These are phyloP conservation scores for Henningerozyma blattae DNA, from an alignment of 805 yeast species.

Conservation along the genomic window DNA sequence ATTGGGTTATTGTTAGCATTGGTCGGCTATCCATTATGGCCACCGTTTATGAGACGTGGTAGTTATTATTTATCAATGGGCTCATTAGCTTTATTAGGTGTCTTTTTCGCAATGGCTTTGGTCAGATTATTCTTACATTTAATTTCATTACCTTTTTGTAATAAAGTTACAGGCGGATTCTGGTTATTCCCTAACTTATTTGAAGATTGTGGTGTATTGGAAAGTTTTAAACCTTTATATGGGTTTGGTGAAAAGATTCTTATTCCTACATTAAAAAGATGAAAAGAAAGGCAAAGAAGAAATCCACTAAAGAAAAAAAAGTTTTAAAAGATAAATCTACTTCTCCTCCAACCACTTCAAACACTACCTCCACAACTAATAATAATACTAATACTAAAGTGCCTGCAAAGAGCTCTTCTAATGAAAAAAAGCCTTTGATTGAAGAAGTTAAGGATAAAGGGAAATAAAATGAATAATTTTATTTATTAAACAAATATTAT, in stretches of 20 bases:
- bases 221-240: slow-evolving; percentile 82
- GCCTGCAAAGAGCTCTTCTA: too few species aligned
- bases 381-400: not conserved
- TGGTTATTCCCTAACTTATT: slow-evolving; percentile 96
- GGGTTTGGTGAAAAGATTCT: slow-evolving; percentile 53
- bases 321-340: not conserved
- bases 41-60: slow-evolving; percentile 72
- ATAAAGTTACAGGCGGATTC: slow-evolving; percentile 50
- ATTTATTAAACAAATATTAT: too few species aligned
- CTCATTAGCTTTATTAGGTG: slow-evolving; percentile 56
- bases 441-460: not conserved
- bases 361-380: too few species aligned
- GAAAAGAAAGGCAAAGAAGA: slow-evolving; percentile 21
- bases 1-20: slow-evolving; percentile 56
- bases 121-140: slow-evolving; percentile 60
- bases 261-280: slow-evolving; percentile 22
- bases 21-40: slow-evolving; percentile 90
- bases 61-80: slow-evolving; percentile 85
- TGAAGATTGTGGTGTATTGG: slow-evolving; percentile 89
- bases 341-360: too few species aligned
- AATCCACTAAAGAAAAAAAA: not conserved
- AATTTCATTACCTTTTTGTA: slow-evolving; percentile 21
- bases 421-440: not conserved
- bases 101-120: slow-evolving; percentile 68
- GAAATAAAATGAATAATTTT: too few species aligned